Evolutionary conservation across 495 filamentous ascomycete species (phyloP).

Genomic region (Mycothermus thermophilus): DNA sequence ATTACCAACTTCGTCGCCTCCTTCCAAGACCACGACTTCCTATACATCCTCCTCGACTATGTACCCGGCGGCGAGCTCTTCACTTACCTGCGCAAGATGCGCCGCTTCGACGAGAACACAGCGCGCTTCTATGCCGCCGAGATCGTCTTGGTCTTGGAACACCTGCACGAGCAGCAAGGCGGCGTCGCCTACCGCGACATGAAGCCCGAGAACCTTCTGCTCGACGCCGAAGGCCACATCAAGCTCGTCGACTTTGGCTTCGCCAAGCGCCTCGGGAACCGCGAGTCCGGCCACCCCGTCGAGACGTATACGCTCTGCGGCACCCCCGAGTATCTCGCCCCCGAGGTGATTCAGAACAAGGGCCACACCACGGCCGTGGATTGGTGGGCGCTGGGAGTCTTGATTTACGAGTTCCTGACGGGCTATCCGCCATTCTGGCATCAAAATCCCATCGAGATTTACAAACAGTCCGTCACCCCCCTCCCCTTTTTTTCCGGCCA

Average conservation of each 20-base stretch:
- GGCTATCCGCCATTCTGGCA: slow-evolving; percentile 98
- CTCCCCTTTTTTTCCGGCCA: slow-evolving; percentile 1
- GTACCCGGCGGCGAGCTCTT: slow-evolving; percentile 94
- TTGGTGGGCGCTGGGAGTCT: slow-evolving; percentile 95
- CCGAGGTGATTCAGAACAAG: slow-evolving; percentile 91
- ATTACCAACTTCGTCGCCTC: slow-evolving; percentile 83
- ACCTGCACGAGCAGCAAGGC: slow-evolving; percentile 67
- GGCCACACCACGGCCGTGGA: slow-evolving; percentile 95
- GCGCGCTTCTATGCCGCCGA: slow-evolving; percentile 92
- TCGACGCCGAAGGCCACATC: slow-evolving; percentile 85
- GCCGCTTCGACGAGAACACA: slow-evolving; percentile 73
- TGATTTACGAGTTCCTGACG: slow-evolving; percentile 92
- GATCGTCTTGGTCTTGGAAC: slow-evolving; percentile 85
- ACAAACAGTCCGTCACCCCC: slow-evolving; percentile 54
- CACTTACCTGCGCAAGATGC: slow-evolving; percentile 72
- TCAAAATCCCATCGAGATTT: slow-evolving; percentile 89
- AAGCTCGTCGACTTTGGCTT: slow-evolving; percentile 99
- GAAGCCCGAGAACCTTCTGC: slow-evolving; percentile 90
- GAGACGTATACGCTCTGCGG: slow-evolving; percentile 96
- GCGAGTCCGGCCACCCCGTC: slow-evolving; percentile 34
- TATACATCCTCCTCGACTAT: slow-evolving; percentile 89
- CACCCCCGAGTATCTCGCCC: slow-evolving; percentile 91
- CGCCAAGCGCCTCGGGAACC: slow-evolving; percentile 61
- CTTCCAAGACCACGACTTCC: slow-evolving; percentile 75
- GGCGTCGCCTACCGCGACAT: slow-evolving; percentile 89